Conservation (phyloP, 2,329 filamentous ascomycete species). For the Diaporthe vexans region DNA sequence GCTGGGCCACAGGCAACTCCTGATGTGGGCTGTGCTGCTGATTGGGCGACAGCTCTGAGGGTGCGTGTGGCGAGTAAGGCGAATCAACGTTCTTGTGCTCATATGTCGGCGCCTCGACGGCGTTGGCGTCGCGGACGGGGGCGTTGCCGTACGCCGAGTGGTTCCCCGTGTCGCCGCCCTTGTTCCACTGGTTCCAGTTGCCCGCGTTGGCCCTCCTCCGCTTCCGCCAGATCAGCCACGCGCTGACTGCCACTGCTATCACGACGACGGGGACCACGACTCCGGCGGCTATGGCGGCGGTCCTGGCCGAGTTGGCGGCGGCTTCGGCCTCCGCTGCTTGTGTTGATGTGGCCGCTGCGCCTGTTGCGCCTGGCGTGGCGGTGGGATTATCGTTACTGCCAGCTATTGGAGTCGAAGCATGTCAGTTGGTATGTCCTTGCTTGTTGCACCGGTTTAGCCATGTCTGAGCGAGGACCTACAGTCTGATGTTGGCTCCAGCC, state of each 20-base stretch:
- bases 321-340: neutral
- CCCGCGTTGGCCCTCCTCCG: conserved; percentile 7
- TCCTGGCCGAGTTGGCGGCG: neutral
- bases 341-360: neutral
- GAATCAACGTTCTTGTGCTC: neutral
- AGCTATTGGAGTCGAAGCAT: neutral
- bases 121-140: conserved; percentile 16
- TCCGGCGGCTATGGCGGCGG: conserved; percentile 9
- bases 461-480: neutral
- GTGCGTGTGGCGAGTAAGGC: neutral
- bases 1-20: neutral
- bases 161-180: conserved; percentile 3
- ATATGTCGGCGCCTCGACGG: conserved; percentile 25
- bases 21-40: neutral
- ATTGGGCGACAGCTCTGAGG: neutral
- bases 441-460: too few species aligned
- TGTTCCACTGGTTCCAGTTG: conserved; percentile 26
- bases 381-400: neutral
- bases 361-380: conserved; percentile 15
- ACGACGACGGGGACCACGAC: conserved; percentile 27
- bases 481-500: conserved; percentile 23
- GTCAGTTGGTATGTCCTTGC: neutral
- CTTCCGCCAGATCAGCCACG: conserved; percentile 24
- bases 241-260: neutral
- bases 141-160: conserved; percentile 7